Base-by-base conservation (phyloP, 108 stramenopile species). In the Schizochytrium sp. region DNA sequence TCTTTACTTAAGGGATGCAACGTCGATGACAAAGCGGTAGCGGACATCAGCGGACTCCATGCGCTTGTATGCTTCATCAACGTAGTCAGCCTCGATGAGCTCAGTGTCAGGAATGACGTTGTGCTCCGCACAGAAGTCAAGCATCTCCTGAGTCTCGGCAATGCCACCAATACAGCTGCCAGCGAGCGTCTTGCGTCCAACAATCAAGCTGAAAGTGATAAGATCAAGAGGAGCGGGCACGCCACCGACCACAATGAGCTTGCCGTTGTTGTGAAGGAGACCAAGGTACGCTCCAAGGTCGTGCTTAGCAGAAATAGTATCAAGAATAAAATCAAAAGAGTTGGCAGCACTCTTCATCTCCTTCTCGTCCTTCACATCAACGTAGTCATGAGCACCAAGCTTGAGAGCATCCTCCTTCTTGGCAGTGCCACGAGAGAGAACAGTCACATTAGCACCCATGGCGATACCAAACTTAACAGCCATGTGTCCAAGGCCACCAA, bases 401-500 rank as follows among this genome's bases (percentile, higher is more conserved):
- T 60, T 56, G 42, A 88, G 53, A 0, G 94, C 92, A 3, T 64
- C 76, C 3, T 91, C 95, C 73, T 72, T 88, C 89, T 95, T 95
- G 2, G 57, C 87, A 12, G 76, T 58, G 61, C 58, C 57, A 42
- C 94, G 92, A 12, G 93, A 91, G 55, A 95, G 88, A 3, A 91
- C 91, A 8, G 87, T 73, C 46, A 93, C 90, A 17, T 92, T 72
- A 57, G 58, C 72, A n/a, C 93, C 93, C 89, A 95, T 89, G 19
- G 92, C 92, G 72, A 89, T 91, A 46, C 93, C 94, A 38, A 94
- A 56, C 89, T 94, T 93, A 53, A 95, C 88, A 17, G 87, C 95
- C 91, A 94, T 90, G 72, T 92, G 91, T 46, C 95, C 95, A 13
- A 95, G 90, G 56, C 95, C 95, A 55, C 95, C 95, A 89, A 94